Evolutionary conservation across 768 basidiomycete genomes (phyloP).

Genomic region (Hygrocybe punicea): DNA sequence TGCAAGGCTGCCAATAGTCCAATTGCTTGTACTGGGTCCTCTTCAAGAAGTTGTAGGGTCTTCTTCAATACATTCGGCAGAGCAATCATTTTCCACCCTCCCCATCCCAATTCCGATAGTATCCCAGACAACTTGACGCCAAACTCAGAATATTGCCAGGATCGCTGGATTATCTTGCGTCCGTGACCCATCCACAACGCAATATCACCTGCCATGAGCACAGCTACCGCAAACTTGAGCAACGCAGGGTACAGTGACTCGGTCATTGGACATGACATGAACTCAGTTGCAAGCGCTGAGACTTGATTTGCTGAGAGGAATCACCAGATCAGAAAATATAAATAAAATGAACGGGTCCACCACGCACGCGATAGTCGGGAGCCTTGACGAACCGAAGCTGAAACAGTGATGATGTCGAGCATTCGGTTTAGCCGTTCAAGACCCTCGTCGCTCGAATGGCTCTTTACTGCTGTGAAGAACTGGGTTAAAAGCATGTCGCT

Average conservation of each 20-base stretch:
- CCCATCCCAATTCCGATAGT: constrained; percentile 66
- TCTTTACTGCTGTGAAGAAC: constrained; percentile 28
- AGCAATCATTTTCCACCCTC: constrained; percentile 72
- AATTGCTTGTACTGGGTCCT: constrained; percentile 42
- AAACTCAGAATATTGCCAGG: constrained; percentile 44
- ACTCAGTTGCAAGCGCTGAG: constrained; percentile 29
- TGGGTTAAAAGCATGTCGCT: constrained; percentile 50
- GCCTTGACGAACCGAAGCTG: constrained; percentile 66
- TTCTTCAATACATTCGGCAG: constrained; percentile 56
- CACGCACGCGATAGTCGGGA: constrained; percentile 60
- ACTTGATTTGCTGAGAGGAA: constrained; percentile 35
- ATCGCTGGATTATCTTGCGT: constrained; percentile 52
- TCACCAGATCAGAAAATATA: background rate
- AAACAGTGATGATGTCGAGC: constrained; percentile 54
- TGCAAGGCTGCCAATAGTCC: constrained; percentile 51
- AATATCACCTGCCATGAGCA: constrained; percentile 45
- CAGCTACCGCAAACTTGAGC: constrained; percentile 39
- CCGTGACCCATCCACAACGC: constrained; percentile 51
- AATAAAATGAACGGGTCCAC: background rate
- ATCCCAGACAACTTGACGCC: constrained; percentile 55
- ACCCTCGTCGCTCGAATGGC: constrained; percentile 17
- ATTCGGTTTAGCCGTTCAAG: constrained; percentile 47
- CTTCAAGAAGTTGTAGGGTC: constrained; percentile 45
- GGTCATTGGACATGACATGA: constrained; percentile 29
- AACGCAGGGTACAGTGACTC: constrained; percentile 21